Conservation (phyloP, 2,329 filamentous ascomycete species). For the Cryoendolithus antarcticus region DNA sequence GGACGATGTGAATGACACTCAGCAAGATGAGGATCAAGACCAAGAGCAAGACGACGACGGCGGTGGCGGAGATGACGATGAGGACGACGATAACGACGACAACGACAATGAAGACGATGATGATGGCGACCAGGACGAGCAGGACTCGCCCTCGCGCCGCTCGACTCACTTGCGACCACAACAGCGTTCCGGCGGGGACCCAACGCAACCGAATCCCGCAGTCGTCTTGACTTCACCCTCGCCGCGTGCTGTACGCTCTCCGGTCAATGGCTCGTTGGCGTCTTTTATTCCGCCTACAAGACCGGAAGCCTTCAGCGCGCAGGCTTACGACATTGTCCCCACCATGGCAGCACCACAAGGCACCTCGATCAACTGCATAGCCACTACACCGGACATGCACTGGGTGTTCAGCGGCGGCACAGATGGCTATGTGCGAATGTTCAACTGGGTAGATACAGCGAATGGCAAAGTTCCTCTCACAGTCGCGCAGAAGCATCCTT, state of each 20-base stretch:
- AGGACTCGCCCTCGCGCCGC: constrained; percentile 32
- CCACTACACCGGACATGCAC: constrained; percentile 83
- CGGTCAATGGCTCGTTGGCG: constrained; percentile 15
- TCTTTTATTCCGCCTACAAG: constrained; percentile 39
- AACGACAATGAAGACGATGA: constrained; percentile 17
- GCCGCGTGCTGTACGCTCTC: constrained; percentile 24
- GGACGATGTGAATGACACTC: constrained; percentile 28
- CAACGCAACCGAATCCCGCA: constrained; percentile 27
- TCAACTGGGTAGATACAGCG: constrained; percentile 87
- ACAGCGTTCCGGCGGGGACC: too few species aligned
- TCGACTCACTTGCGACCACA: constrained; percentile 7
- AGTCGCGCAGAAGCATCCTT: constrained; percentile 89
- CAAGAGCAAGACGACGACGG: constrained; percentile 23
- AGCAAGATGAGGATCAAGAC: constrained; percentile 26
- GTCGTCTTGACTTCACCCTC: constrained; percentile 38
- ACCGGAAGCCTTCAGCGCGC: constrained; percentile 62
- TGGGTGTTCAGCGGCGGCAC: constrained; percentile 91
- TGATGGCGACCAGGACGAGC: constrained; percentile 29
- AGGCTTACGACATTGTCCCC: constrained; percentile 85
- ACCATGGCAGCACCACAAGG: constrained; percentile 94
- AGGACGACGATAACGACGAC: constrained; percentile 27
- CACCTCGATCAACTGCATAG: constrained; percentile 87
- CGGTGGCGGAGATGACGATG: constrained; percentile 28
- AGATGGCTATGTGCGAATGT: constrained; percentile 93
- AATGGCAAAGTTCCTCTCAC: constrained; percentile 90